These are phyloP conservation scores for Chytriomyces sp. DNA, from an alignment of 192 early-diverging fungal genomes.

Conservation along the genomic window DNA sequence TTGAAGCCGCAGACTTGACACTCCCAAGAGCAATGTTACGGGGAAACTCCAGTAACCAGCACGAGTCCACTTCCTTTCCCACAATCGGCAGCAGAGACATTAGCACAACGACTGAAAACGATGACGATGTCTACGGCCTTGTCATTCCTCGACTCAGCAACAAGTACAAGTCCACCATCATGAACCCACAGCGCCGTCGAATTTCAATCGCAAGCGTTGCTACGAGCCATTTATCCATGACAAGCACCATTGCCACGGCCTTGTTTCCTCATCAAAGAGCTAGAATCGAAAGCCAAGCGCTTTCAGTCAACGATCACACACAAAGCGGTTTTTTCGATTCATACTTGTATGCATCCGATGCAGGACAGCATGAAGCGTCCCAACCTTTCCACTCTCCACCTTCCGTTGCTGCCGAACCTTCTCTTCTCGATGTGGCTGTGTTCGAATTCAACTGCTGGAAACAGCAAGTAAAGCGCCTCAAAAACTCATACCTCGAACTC, in stretches of 20 bases:
- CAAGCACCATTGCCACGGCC: neutral
- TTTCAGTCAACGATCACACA: too few species aligned
- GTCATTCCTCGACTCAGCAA: neutral
- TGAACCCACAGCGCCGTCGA: neutral
- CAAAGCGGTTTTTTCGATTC: too few species aligned
- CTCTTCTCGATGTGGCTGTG: neutral
- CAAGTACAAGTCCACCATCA: too few species aligned
- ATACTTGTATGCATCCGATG: too few species aligned
- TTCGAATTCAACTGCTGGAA: conserved; percentile 32
- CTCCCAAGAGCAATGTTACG: too few species aligned
- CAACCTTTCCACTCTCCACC: too few species aligned
- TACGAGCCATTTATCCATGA: neutral
- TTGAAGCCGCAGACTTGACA: too few species aligned
- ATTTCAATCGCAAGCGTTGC: neutral
- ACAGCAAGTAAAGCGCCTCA: conserved; percentile 9
- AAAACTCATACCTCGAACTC: conserved; percentile 11
- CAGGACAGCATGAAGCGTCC: too few species aligned
- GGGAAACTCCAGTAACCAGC: too few species aligned
- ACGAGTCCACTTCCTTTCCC: neutral
- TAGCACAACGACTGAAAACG: neutral
- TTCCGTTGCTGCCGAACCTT: too few species aligned
- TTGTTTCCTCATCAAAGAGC: neutral
- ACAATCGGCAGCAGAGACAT: neutral
- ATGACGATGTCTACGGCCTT: neutral
- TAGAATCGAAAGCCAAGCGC: too few species aligned